A percentile compares a stretch with the other conserved stretches of the same genome.
Evolutionary conservation across 441 rosid genomes (phyloP).

Genomic region (Bruguiera hainesii): DNA sequence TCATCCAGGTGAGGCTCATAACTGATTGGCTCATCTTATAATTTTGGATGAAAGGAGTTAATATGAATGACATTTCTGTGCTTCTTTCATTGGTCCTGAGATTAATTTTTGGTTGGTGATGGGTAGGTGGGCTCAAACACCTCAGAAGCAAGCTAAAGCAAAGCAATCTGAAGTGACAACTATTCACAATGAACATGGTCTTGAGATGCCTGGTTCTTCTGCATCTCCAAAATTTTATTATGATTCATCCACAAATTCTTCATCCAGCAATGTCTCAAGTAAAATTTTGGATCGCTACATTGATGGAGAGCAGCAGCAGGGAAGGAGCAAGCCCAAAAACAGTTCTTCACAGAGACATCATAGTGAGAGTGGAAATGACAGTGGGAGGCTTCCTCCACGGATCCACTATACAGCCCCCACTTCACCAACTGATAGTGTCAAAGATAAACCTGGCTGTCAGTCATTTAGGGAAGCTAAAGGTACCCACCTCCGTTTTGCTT

Average conservation of each 20-base stretch:
- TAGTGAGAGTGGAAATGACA: conserved; percentile 35
- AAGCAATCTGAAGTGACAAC: conserved; percentile 43
- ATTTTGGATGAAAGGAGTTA: neutral
- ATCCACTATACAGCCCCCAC: conserved; percentile 56
- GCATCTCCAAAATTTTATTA: conserved; percentile 36
- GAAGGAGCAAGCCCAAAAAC: conserved; percentile 46
- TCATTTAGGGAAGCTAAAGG: conserved; percentile 73
- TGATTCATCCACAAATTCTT: conserved; percentile 66
- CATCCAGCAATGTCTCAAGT: conserved; percentile 74
- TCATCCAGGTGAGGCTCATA: conserved; percentile 50
- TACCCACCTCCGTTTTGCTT: conserved; percentile 38
- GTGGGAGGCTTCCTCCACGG: conserved; percentile 68
- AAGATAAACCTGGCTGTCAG: conserved; percentile 47
- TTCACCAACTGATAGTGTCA: conserved; percentile 51
- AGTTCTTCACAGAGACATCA: conserved; percentile 36
- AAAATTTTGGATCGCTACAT: conserved; percentile 86
- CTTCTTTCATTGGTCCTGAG: neutral
- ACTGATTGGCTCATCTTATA: conserved; percentile 4
- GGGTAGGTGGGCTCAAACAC: conserved; percentile 41
- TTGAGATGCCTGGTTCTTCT: conserved; percentile 35
- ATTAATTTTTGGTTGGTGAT: conserved; percentile 18
- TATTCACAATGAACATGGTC: conserved; percentile 28
- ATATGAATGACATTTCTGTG: neutral
- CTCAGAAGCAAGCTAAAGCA: conserved; percentile 46
- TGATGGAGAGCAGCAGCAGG: conserved; percentile 85